Evolutionary conservation across 2,329 filamentous ascomycete genomes (phyloP).

Genomic region (Ophiostoma sp.): DNA sequence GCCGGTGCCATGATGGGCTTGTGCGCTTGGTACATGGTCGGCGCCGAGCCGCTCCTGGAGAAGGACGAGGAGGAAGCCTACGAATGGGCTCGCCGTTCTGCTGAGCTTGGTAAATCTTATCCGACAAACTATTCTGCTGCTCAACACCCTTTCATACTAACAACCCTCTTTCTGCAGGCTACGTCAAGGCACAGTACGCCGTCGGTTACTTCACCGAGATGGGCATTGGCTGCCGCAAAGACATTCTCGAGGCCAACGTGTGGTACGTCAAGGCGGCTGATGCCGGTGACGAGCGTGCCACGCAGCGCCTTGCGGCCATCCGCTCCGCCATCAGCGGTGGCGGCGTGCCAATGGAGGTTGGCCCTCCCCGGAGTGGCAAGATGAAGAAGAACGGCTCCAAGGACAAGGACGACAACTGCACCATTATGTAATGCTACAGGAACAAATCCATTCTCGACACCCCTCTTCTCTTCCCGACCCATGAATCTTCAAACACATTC

Average conservation of each 20-base stretch:
- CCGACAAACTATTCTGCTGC: not conserved
- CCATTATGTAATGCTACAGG: conserved; percentile 52
- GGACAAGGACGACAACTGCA: conserved; percentile 56
- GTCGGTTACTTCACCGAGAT: conserved; percentile 97
- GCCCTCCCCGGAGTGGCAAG: conserved; percentile 52
- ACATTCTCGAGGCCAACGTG: conserved; percentile 94
- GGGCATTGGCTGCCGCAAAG: conserved; percentile 92
- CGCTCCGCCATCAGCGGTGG: conserved; percentile 71
- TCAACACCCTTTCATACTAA: not conserved
- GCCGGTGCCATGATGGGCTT: conserved; percentile 94
- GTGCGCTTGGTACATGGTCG: conserved; percentile 98
- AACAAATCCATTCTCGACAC: not conserved
- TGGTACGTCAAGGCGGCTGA: conserved; percentile 98
- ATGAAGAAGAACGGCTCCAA: conserved; percentile 49
- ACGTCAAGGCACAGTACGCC: conserved; percentile 81
- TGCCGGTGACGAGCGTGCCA: conserved; percentile 85
- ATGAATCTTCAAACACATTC: not conserved
- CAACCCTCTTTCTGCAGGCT: conserved; percentile 47
- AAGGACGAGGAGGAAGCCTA: conserved; percentile 96
- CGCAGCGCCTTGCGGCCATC: conserved; percentile 82
- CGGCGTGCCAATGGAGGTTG: conserved; percentile 58
- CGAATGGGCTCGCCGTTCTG: conserved; percentile 88
- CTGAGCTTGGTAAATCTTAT: conserved; percentile 69
- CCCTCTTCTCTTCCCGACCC: not conserved
- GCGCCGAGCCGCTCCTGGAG: conserved; percentile 85